Evolutionary conservation across 208 protist species (phyloP).

Genomic region (Acanthamoeba healyi): DNA sequence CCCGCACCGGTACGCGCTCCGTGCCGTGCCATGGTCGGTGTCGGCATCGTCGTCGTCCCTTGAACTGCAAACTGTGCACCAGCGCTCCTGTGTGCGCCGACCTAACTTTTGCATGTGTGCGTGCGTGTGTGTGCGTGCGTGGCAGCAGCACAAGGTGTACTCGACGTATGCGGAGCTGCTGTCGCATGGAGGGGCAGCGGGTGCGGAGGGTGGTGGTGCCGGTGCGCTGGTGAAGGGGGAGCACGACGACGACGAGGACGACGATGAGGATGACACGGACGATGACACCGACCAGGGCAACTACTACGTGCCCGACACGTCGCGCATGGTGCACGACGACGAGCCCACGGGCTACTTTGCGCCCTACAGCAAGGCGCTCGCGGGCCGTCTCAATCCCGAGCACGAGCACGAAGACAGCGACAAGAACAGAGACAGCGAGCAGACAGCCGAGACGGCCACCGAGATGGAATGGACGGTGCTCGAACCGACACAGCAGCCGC

Average conservation of each 20-base stretch:
- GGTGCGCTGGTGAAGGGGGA: too few relatives aligned
- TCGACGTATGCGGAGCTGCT: neutral
- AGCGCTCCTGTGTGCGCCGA: too few relatives aligned
- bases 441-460: neutral
- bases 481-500: neutral
- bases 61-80: too few relatives aligned
- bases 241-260: neutral
- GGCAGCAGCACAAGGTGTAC: neutral
- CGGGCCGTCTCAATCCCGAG: neutral
- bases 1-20: neutral
- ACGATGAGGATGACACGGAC: neutral
- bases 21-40: too few relatives aligned
- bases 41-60: too few relatives aligned
- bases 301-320: conserved; percentile 15
- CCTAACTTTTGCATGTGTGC: too few relatives aligned
- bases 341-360: neutral
- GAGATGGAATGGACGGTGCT: conserved; percentile 28
- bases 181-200: neutral
- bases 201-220: too few relatives aligned
- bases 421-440: too few relatives aligned
- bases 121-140: too few relatives aligned
- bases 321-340: neutral
- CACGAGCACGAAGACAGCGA: neutral
- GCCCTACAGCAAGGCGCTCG: neutral
- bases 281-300: neutral